Percentiles rank a stretch among this genome's conserved stretches.
Conservation (phyloP, 1,139 yeast genomes). For the Candida glucosophila region DNA sequence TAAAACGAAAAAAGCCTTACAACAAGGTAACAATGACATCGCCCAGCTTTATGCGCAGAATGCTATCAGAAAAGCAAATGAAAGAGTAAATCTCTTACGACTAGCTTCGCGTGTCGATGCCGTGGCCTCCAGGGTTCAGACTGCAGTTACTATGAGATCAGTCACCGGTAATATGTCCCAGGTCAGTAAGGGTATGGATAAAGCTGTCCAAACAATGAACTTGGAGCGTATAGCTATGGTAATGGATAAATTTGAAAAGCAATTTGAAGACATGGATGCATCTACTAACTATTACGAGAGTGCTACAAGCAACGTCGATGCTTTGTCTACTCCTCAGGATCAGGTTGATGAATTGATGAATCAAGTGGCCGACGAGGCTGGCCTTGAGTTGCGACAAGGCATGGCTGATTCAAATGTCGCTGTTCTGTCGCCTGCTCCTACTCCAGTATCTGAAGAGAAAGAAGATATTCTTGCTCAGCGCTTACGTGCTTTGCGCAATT, state of each 20-base stretch:
- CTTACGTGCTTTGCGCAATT: slow-evolving; percentile 59
- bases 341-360: slow-evolving; percentile 88
- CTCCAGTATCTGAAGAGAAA: slow-evolving; percentile 52
- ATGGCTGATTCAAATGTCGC: slow-evolving; percentile 49
- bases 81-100: slow-evolving; percentile 71
- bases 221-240: slow-evolving; percentile 84
- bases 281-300: slow-evolving; percentile 88
- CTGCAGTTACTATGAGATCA: slow-evolving; percentile 94
- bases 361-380: slow-evolving; percentile 97
- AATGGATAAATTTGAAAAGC: slow-evolving; percentile 95
- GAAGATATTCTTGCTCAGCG: slow-evolving; percentile 87
- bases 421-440: slow-evolving; percentile 32
- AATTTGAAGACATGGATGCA: slow-evolving; percentile 94
- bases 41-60: slow-evolving; percentile 93
- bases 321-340: slow-evolving; percentile 87
- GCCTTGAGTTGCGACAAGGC: slow-evolving; percentile 83
- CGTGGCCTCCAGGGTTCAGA: slow-evolving; percentile 91
- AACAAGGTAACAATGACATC: slow-evolving; percentile 83
- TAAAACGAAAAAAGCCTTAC: slow-evolving; percentile 81
- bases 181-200: slow-evolving; percentile 93
- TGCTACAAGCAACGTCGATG: slow-evolving; percentile 83
- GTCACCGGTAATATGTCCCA: slow-evolving; percentile 92
- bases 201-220: slow-evolving; percentile 93
- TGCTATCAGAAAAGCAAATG: slow-evolving; percentile 88
- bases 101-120: slow-evolving; percentile 90